phyloP scores from a whole-genome alignment of 192 early-diverging fungal genomes.

The Coemansia sp. region DNA sequence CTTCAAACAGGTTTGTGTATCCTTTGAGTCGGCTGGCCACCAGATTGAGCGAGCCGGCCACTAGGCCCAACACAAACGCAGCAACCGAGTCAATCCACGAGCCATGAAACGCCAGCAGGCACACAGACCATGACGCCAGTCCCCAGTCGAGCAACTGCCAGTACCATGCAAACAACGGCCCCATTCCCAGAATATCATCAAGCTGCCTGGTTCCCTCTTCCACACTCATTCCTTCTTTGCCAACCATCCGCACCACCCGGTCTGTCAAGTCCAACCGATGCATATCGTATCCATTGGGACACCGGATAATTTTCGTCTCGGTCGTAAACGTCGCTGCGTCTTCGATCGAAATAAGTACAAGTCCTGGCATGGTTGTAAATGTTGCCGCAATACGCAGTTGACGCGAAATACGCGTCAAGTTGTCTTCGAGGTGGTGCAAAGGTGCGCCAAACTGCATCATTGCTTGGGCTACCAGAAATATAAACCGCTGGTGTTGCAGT shows the following conservation, averaged over 20 bases:
- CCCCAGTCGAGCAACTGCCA: constrained; percentile 59
- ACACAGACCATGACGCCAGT: constrained; percentile 56
- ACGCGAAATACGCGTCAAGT: constrained; percentile 57
- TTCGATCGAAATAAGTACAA: constrained; percentile 65
- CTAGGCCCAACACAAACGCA: constrained; percentile 44
- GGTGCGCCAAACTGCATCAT: constrained; percentile 69
- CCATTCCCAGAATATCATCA: constrained; percentile 52
- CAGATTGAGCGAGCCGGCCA: constrained; percentile 59
- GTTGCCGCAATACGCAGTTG: constrained; percentile 59
- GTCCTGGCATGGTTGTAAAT: constrained; percentile 63
- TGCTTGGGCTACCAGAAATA: constrained; percentile 59
- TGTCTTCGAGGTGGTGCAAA: constrained; percentile 62
- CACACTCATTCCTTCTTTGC: constrained; percentile 58
- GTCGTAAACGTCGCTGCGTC: constrained; percentile 66
- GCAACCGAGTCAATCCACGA: constrained; percentile 62
- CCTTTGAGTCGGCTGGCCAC: constrained; percentile 57
- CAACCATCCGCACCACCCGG: constrained; percentile 58
- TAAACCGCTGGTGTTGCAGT: constrained; percentile 60
- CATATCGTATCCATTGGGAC: constrained; percentile 63
- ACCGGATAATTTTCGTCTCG: constrained; percentile 68
- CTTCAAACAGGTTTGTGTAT: constrained; percentile 68
- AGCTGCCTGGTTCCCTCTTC: constrained; percentile 59
- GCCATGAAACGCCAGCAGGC: constrained; percentile 64
- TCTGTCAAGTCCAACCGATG: constrained; percentile 61
- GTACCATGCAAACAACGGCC: constrained; percentile 57